Conservation (phyloP, 768 basidiomycete genomes). For the Clitopilus passeckerianus region DNA sequence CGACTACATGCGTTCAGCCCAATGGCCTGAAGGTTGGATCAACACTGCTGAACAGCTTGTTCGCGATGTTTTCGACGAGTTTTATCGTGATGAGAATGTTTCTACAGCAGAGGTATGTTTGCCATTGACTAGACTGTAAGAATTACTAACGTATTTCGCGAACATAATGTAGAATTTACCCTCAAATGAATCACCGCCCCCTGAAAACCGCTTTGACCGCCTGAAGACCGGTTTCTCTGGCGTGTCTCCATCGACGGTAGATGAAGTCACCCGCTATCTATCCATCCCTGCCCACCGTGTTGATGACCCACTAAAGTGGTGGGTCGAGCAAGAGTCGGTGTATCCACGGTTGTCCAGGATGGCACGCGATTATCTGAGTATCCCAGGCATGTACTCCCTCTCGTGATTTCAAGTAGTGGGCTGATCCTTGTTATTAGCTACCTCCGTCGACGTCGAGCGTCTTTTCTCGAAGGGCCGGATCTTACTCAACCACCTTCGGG, state of each 20-base stretch:
- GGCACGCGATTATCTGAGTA: constrained; percentile 24
- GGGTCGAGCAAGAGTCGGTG: constrained; percentile 12
- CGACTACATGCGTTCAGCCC: constrained; percentile 21
- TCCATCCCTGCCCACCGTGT: constrained; percentile 13
- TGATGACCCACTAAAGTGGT: constrained; percentile 20
- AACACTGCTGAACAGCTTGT: constrained; percentile 16
- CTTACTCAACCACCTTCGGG: no score
- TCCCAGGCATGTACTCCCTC: constrained; percentile 23
- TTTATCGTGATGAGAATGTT: background rate
- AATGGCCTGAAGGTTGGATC: constrained; percentile 26
- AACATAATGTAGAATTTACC: no score
- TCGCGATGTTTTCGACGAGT: constrained; percentile 12
- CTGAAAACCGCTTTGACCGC: constrained; percentile 6
- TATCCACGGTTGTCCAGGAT: constrained; percentile 22
- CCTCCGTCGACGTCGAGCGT: constrained; percentile 21
- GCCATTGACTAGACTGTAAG: background rate
- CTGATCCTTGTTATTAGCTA: constrained; percentile 14
- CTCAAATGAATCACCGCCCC: background rate
- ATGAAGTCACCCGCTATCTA: constrained; percentile 22
- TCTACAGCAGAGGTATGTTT: background rate
- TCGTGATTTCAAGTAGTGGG: background rate
- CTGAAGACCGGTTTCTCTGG: background rate
- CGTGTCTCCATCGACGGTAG: background rate
- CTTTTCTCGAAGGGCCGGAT: constrained; percentile 20
- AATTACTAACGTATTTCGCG: background rate